phyloP scores from a whole-genome alignment of 208 protist species.

The Crithidia thermophila region DNA sequence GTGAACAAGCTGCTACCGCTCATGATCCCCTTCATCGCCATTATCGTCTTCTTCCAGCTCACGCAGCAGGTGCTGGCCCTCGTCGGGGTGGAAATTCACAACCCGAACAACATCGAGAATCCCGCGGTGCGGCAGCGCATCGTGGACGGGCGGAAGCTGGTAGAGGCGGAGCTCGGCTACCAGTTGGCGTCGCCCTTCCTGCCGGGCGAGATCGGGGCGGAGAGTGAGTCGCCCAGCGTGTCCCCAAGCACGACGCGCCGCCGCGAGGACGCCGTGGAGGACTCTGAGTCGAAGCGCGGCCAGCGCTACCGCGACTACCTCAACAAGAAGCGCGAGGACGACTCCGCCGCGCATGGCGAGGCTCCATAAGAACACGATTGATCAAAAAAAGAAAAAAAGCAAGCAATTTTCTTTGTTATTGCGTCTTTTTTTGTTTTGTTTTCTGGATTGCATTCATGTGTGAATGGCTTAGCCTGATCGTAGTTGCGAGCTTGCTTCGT shows the following conservation, averaged over 20 bases:
- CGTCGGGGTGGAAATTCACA: slow-evolving; percentile 80
- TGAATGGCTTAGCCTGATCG: no score
- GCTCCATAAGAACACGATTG: not conserved
- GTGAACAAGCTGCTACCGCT: slow-evolving; percentile 89
- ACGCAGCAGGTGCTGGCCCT: slow-evolving; percentile 60
- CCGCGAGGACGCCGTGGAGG: not conserved
- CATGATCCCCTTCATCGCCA: slow-evolving; percentile 85
- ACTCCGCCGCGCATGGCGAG: not conserved
- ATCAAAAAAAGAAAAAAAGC: not conserved
- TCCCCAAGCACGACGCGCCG: slow-evolving; percentile 12
- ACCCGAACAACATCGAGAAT: slow-evolving; percentile 73
- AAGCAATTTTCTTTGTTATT: no score
- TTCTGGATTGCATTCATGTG: no score
- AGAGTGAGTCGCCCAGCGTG: slow-evolving; percentile 11
- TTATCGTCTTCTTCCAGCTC: slow-evolving; percentile 74
- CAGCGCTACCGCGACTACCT: slow-evolving; percentile 80
- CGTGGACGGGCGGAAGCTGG: slow-evolving; percentile 70
- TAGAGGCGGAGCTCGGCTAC: slow-evolving; percentile 72
- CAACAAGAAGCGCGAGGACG: slow-evolving; percentile 43
- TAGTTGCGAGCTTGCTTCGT: no score
- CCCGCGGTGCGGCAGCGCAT: slow-evolving; percentile 81
- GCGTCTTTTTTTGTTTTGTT: not conserved
- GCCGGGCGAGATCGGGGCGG: slow-evolving; percentile 33
- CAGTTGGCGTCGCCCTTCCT: slow-evolving; percentile 57
- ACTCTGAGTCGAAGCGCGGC: slow-evolving; percentile 37